Base-by-base conservation (phyloP, 768 basidiomycete genomes). In the Fomitopsis serialis region DNA sequence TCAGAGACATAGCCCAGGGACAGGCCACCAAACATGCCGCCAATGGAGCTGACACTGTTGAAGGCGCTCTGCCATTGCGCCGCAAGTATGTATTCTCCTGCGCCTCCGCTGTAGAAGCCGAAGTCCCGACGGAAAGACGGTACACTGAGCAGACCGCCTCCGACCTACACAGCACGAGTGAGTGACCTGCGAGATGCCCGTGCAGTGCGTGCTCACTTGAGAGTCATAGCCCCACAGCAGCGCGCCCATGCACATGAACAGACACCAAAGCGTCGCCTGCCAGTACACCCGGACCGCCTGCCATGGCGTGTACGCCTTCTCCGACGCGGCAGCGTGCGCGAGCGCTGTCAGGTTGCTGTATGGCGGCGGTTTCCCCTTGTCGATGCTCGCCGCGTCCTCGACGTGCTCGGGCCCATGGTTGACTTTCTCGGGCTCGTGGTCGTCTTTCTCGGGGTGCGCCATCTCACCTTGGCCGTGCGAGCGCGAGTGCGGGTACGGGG, bases 201-300 rank as follows among this genome's bases (percentile, higher is more conserved):
- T 10, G 11, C 29, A 21, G 25, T 9, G 46, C 25, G 13, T 15
- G 37, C 48, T 37, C 37, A 50, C 48, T 34, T 50, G 48, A 5
- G 48, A 50, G 22, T 50, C 48, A n/a, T 50, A 50, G 3, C 48
- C 48, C 48, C 48, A 50, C 35, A 50, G 36, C 21, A 50, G 48
- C 35, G 48, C 48, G 34, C 48, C 48, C 50, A 51, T 51, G 42
- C 50, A 51, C 50, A 51, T 51, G 42, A 51, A 51, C 42, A 51
- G 50, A 51, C 50, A 51, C 50, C 50, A 51, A 15, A 51, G 21
- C 3, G 42, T 42, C 40, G 50, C 50, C 37, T 43, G 7, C 50
- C 50, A 51, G 27, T 51, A 51, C 9, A 51, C 24, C 8, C 50
- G 50, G 40, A 43, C 42, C 5, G 50, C 50, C 24, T 51, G 22